phyloP scores from a whole-genome alignment of 2,329 filamentous ascomycete species.

The Talaromyces albobiverticillius region DNA sequence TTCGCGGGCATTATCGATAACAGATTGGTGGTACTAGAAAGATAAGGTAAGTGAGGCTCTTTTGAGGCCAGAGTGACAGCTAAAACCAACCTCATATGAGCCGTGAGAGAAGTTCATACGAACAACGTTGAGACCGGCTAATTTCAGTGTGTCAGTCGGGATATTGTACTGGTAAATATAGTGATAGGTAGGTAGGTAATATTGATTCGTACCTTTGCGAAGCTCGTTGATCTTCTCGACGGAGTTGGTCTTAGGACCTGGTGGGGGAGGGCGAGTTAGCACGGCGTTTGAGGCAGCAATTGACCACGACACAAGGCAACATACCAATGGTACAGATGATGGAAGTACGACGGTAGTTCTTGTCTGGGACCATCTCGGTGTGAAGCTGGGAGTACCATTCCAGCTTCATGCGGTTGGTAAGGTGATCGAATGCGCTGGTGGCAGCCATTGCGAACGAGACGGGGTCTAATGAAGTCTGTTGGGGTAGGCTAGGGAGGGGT shows the following conservation, averaged over 20 bases:
- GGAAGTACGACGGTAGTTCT: constrained; percentile 91
- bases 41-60: constrained; percentile 15
- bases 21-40: constrained; percentile 84
- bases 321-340: constrained; percentile 96
- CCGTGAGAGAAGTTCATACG: constrained; percentile 99
- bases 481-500: not conserved
- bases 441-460: constrained; percentile 12
- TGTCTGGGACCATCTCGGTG: constrained; percentile 80
- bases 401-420: constrained; percentile 70
- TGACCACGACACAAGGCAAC: constrained; percentile 19
- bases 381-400: constrained; percentile 76
- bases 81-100: constrained; percentile 64
- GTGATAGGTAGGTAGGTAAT: not conserved
- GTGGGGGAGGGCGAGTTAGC: constrained; percentile 22
- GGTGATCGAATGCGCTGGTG: constrained; percentile 70
- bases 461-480: not conserved
- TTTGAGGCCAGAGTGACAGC: not conserved
- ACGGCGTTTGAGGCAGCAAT: constrained; percentile 3
- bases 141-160: constrained; percentile 19
- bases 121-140: constrained; percentile 90
- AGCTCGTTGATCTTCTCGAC: constrained; percentile 95
- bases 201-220: constrained; percentile 57
- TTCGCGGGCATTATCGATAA: constrained; percentile 91
- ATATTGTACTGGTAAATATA: constrained; percentile 10
- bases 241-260: constrained; percentile 95